phyloP scores from a whole-genome alignment of 192 early-diverging fungal species.

The Coemansia sp. region DNA sequence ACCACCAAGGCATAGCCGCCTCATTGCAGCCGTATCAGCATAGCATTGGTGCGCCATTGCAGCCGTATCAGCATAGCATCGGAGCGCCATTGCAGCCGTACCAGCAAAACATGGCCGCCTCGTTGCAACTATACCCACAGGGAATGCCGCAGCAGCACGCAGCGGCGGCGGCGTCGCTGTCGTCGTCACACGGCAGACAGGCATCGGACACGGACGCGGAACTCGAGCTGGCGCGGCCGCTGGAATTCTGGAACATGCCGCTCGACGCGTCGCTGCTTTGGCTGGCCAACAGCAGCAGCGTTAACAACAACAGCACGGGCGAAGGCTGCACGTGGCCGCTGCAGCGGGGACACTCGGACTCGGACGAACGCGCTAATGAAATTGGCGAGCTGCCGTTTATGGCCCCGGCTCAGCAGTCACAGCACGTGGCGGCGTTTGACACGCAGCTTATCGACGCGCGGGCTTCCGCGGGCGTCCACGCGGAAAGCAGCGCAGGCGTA shows the following conservation, averaged over 20 bases:
- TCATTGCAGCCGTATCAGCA: too few relatives aligned
- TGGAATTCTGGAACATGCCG: conserved; percentile 38
- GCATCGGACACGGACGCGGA: conserved; percentile 2
- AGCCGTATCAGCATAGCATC: too few relatives aligned
- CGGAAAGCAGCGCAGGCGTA: background rate
- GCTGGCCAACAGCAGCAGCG: conserved; percentile 9
- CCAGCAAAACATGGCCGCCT: too few relatives aligned
- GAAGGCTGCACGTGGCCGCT: background rate
- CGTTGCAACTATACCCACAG: too few relatives aligned
- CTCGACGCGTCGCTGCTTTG: conserved; percentile 24
- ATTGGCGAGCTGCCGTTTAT: conserved; percentile 16
- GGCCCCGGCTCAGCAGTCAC: conserved; percentile 16
- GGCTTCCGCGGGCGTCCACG: conserved; percentile 18
- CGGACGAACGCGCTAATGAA: background rate
- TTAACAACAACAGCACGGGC: conserved; percentile 2
- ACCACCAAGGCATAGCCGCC: conserved; percentile 3
- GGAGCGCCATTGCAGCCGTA: too few relatives aligned
- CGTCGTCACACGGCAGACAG: background rate
- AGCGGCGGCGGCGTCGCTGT: background rate
- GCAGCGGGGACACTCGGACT: background rate
- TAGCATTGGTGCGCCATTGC: too few relatives aligned
- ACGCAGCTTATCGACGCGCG: conserved; percentile 51
- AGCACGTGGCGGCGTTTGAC: conserved; percentile 18
- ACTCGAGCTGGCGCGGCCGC: conserved; percentile 47
- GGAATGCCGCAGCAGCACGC: too few relatives aligned